Base-by-base conservation (phyloP, 768 basidiomycete species). In the Tulasnella sp. region DNA sequence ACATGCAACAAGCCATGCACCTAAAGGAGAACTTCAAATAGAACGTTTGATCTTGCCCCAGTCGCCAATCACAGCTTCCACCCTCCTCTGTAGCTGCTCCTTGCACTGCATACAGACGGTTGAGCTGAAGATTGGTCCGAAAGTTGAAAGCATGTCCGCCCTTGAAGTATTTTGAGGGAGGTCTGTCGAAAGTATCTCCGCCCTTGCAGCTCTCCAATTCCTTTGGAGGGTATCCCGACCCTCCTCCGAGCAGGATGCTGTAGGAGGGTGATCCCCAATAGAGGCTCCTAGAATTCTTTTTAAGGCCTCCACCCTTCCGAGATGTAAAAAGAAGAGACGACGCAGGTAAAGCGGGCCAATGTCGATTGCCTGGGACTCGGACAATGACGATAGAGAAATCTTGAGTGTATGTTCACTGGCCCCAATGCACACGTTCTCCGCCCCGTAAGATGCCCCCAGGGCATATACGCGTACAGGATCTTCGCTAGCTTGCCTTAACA, bases 321-420 rank as follows among this genome's bases (percentile, higher is more conserved):
- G 92, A 83, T 95, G 94, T 37, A 96, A 87, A 84, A 94, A 95
- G 85, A 96, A 94, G 42, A 96, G 88, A 40, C 92, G 91, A 83
- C 94, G 94, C 81, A 96, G 87, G 83, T 96, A 96, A 31, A 91
- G 86, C 2, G 94, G 89, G 11, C 94, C 94, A 74, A 96, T 95
- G 64, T 87, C 88, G 73, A 89, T 87, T 4, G 91, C 93, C 86
- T 91, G 88, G 72, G 91, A 91, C 84, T 96, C 94, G 4, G 92
- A 91, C 73, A 96, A 85, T 0, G 89, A 86, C 7, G 91, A 87
- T 6, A 95, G 90, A 4, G 91, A 88, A 84, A 92, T 92, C 1
- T 92, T 91, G 76, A 96, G 89, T 54, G 95, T 88, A 84, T 94
- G 91, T 12, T 93, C 89, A 3, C 94, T 95, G 8, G 92, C 89